These are phyloP conservation scores for Camellia granthamiana DNA, from an alignment of 148 eudicot species.

Conservation along the genomic window DNA sequence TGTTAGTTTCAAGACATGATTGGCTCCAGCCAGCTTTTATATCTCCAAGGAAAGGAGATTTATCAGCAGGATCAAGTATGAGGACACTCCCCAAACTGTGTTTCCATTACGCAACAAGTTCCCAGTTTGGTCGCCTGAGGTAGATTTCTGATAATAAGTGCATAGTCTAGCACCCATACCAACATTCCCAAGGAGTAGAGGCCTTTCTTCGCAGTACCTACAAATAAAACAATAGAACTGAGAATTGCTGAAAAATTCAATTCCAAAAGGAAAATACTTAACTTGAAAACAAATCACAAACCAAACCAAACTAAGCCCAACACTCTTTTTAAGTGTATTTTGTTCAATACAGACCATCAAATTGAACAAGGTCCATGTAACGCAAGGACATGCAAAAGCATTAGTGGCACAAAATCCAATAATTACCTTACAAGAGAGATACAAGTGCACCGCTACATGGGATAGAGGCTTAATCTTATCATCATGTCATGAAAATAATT, in stretches of 20 bases:
- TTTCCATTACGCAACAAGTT: constrained; percentile 53
- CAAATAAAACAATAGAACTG: constrained; percentile 15
- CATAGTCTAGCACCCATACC: constrained; percentile 99
- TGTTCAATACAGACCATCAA: not conserved
- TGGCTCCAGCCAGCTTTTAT: constrained; percentile 82
- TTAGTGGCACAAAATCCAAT: not conserved
- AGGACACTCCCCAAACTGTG: constrained; percentile 71
- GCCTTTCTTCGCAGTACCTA: constrained; percentile 99
- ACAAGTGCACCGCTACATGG: not conserved
- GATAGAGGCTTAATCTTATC: not conserved
- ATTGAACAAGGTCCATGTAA: no score
- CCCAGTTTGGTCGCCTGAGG: constrained; percentile 79
- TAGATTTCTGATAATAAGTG: constrained; percentile 87
- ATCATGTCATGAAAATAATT: no score
- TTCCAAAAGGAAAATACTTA: not conserved
- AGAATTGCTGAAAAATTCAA: not conserved
- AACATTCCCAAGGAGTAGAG: constrained; percentile 78
- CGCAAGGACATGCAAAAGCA: no score
- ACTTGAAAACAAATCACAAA: not conserved
- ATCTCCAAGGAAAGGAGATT: constrained; percentile 97
- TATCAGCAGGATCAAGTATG: constrained; percentile 91
- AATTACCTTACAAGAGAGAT: not conserved
- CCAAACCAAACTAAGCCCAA: no score
- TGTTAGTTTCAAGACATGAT: constrained; percentile 89
- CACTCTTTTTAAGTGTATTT: no score